phyloP scores from a whole-genome alignment of 2,329 filamentous ascomycete genomes.

The Lachnellula hyalina region DNA sequence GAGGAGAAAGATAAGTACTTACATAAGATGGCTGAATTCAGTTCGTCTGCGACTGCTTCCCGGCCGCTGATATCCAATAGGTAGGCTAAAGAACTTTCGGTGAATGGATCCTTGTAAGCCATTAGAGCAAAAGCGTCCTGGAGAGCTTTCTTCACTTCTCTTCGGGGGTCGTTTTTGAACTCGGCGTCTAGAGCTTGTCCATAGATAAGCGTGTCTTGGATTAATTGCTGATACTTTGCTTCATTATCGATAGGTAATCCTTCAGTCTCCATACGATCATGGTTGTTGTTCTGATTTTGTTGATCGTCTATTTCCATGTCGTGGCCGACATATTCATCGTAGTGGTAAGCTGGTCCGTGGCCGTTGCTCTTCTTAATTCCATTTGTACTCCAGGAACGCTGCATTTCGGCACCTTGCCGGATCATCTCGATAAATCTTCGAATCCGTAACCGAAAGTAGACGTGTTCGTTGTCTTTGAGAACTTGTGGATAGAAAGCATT shows the following conservation, averaged over 20 bases:
- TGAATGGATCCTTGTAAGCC: slow-evolving; percentile 76
- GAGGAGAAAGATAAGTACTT: slow-evolving; percentile 4
- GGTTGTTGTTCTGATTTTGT: slow-evolving; percentile 36
- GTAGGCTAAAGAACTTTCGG: slow-evolving; percentile 68
- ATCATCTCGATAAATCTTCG: slow-evolving; percentile 97
- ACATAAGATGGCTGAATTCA: slow-evolving; percentile 86
- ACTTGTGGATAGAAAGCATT: slow-evolving; percentile 74
- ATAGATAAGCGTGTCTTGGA: slow-evolving; percentile 69
- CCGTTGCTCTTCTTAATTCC: slow-evolving; percentile 35
- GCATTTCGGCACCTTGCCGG: slow-evolving; percentile 63
- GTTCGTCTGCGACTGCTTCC: slow-evolving; percentile 78
- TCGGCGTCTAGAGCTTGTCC: slow-evolving; percentile 74
- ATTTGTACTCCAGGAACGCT: slow-evolving; percentile 27
- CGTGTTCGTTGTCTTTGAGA: slow-evolving; percentile 71
- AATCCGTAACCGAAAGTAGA: slow-evolving; percentile 83
- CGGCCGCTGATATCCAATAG: slow-evolving; percentile 72
- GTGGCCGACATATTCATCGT: slow-evolving; percentile 33
- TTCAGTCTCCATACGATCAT: slow-evolving; percentile 52
- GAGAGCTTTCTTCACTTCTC: slow-evolving; percentile 67
- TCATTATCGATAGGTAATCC: slow-evolving; percentile 16
- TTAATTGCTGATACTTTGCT: slow-evolving; percentile 39
- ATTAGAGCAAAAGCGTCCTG: slow-evolving; percentile 83
- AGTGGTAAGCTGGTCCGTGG: slow-evolving; percentile 31
- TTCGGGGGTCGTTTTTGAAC: slow-evolving; percentile 65
- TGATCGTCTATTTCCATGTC: slow-evolving; percentile 52